phyloP scores from a whole-genome alignment of 257 asterid genomes.

The Nicotiana tabacum region DNA sequence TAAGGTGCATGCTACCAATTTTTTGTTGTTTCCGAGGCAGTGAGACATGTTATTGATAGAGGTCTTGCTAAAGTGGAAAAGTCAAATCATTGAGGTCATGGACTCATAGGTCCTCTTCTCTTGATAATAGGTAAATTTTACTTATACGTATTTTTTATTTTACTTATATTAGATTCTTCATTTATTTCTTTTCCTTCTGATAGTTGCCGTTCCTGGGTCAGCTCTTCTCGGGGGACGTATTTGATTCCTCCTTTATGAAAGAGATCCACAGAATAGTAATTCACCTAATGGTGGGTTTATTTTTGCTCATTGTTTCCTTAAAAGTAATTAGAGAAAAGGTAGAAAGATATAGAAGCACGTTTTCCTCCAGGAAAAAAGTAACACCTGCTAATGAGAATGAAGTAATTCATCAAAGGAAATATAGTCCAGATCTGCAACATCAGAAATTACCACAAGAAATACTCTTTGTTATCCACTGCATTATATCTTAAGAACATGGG shows the following conservation, averaged over 20 bases:
- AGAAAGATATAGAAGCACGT: neutral
- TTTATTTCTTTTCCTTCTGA: neutral
- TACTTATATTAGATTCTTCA: neutral
- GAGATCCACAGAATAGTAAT: neutral
- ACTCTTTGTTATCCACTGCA: neutral
- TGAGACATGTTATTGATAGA: neutral
- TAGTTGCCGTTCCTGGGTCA: neutral
- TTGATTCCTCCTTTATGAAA: too few species aligned
- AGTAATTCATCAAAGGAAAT: neutral
- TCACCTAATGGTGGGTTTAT: neutral
- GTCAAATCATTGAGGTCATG: neutral
- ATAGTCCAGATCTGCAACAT: neutral
- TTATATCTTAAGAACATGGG: neutral
- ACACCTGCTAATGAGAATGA: neutral
- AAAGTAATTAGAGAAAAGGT: neutral
- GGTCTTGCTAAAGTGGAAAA: neutral
- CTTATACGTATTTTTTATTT: too few species aligned
- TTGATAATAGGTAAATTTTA: neutral
- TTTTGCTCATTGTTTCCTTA: neutral
- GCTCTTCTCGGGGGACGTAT: too few species aligned
- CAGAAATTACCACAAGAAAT: neutral
- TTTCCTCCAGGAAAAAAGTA: neutral
- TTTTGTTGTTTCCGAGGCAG: neutral
- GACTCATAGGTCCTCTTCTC: neutral
- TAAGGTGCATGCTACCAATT: neutral